These are phyloP conservation scores for Aspergillus chevalieri DNA, from an alignment of 2,329 filamentous ascomycete species.

Conservation along the genomic window DNA sequence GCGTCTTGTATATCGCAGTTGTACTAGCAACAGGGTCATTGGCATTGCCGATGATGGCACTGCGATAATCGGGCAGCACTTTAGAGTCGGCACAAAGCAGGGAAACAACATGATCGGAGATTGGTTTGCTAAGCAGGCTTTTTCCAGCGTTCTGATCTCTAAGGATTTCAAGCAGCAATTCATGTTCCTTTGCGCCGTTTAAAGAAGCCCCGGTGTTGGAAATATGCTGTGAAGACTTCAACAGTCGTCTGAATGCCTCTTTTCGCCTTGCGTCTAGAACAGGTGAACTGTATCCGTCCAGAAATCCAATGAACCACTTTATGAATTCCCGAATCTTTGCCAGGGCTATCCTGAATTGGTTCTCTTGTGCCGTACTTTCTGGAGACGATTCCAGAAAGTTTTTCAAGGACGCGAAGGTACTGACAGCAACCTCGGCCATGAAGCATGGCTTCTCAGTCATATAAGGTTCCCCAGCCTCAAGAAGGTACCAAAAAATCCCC, in stretches of 20 bases:
- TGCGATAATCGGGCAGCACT: conserved; percentile 49
- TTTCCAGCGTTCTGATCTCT: conserved; percentile 60
- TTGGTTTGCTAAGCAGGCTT: conserved; percentile 65
- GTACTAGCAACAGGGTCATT: conserved; percentile 56
- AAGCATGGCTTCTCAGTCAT: conserved; percentile 65
- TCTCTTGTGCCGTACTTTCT: conserved; percentile 77
- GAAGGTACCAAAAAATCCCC: conserved; percentile 77
- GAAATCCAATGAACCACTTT: conserved; percentile 66
- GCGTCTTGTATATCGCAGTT: conserved; percentile 69
- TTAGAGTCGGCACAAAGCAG: conserved; percentile 68
- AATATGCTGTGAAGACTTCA: conserved; percentile 62
- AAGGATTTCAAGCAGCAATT: conserved; percentile 71
- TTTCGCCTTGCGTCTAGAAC: conserved; percentile 45
- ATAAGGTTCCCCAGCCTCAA: conserved; percentile 61
- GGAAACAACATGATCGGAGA: conserved; percentile 42
- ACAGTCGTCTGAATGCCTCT: conserved; percentile 60
- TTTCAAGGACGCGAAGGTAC: conserved; percentile 70
- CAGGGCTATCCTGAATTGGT: conserved; percentile 70
- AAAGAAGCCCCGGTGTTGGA: conserved; percentile 63
- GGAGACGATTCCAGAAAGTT: conserved; percentile 69
- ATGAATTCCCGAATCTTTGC: conserved; percentile 70
- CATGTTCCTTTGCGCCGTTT: conserved; percentile 67
- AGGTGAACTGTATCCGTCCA: conserved; percentile 56
- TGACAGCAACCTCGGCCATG: conserved; percentile 71
- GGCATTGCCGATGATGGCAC: conserved; percentile 67